Evolutionary conservation across 1,139 yeast genomes (phyloP).

Genomic region (Saccharomyces hybrid): DNA sequence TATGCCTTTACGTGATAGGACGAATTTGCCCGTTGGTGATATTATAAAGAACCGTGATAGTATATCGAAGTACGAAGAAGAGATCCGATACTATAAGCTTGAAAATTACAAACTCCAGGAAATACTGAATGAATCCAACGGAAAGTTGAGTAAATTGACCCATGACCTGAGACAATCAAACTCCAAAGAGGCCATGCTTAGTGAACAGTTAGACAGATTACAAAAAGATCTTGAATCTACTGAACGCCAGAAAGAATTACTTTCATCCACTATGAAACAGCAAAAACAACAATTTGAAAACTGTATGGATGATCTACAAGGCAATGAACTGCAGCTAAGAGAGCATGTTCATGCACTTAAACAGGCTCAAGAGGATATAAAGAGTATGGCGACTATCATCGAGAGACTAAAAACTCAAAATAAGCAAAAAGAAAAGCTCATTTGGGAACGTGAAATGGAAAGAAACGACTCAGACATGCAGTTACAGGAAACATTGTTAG

Average conservation of each 20-base stretch:
- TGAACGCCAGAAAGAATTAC: slow-evolving; percentile 26
- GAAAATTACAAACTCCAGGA: slow-evolving; percentile 44
- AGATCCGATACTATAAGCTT: slow-evolving; percentile 24
- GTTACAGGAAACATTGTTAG: slow-evolving; percentile 51
- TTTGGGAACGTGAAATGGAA: slow-evolving; percentile 54
- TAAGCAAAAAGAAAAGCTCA: slow-evolving; percentile 47
- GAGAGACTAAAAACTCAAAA: slow-evolving; percentile 50
- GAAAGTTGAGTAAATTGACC: slow-evolving; percentile 18
- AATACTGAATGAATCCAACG: slow-evolving; percentile 24
- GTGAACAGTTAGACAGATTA: slow-evolving; percentile 27
- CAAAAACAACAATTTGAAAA: slow-evolving; percentile 72
- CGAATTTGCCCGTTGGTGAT: slow-evolving; percentile 23
- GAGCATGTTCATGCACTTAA: slow-evolving; percentile 49
- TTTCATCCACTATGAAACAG: slow-evolving; percentile 40
- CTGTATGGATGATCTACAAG: slow-evolving; percentile 64
- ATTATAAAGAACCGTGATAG: slow-evolving; percentile 27
- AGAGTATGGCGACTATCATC: slow-evolving; percentile 49
- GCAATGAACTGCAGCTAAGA: slow-evolving; percentile 60
- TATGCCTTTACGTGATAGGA: slow-evolving; percentile 27
- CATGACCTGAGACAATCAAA: slow-evolving; percentile 21
- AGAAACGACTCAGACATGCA: slow-evolving; percentile 48
- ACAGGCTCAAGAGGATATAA: slow-evolving; percentile 51
- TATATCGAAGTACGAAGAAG: slow-evolving; percentile 42
- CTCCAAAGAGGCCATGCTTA: slow-evolving; percentile 22
- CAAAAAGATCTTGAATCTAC: slow-evolving; percentile 25